Evolutionary conservation across 768 basidiomycete species (phyloP).

Genomic region (Lactifluus echinatus): DNA sequence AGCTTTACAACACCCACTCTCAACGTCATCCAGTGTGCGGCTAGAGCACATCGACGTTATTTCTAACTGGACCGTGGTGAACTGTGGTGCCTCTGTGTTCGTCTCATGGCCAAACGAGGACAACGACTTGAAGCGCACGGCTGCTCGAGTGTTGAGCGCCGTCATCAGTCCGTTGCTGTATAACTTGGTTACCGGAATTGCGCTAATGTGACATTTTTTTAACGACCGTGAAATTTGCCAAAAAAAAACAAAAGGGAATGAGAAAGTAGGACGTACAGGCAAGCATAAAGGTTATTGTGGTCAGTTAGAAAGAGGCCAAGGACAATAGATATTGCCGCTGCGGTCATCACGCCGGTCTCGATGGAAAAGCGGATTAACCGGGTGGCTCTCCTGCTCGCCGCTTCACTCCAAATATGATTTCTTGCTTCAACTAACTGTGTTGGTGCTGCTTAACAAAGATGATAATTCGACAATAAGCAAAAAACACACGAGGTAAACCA

Average conservation of each 20-base stretch:
- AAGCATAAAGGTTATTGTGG: not conserved
- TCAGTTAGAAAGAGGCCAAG: not conserved
- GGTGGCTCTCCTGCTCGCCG: not conserved
- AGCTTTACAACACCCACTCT: not conserved
- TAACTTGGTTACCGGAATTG: not conserved
- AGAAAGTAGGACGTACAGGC: not conserved
- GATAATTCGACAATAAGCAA: not conserved
- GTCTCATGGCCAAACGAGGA: not conserved
- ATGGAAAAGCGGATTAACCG: not conserved
- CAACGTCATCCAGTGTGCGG: not conserved
- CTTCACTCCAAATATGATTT: not conserved
- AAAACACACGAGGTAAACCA: slow-evolving; percentile 2
- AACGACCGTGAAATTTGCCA: not conserved
- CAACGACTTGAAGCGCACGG: not conserved
- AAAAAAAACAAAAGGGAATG: too few species aligned
- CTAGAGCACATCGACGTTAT: not conserved
- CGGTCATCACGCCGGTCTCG: not conserved
- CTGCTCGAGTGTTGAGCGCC: slow-evolving; percentile 5
- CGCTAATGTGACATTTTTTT: not conserved
- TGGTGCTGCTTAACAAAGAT: not conserved
- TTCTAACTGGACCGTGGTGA: not conserved
- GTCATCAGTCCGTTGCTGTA: slow-evolving; percentile 10
- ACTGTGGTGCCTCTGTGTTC: not conserved
- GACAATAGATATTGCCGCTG: not conserved
- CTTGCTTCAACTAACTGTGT: not conserved